Evolutionary conservation across 495 filamentous ascomycete genomes (phyloP).

Genomic region (Aspergillus asperescens): DNA sequence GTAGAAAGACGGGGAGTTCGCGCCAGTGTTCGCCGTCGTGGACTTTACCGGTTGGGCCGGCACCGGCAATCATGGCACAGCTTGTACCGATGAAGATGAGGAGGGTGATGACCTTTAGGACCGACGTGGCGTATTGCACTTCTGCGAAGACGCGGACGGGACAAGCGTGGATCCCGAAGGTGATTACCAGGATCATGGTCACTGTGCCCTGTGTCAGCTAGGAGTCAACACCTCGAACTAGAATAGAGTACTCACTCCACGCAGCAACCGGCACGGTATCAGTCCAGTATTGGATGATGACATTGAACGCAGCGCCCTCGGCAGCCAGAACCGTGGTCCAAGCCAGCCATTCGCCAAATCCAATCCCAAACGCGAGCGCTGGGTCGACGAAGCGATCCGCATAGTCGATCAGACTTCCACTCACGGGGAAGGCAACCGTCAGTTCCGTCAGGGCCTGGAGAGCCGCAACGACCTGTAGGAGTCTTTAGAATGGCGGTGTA

Average conservation of each 20-base stretch:
- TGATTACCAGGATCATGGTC: slow-evolving; percentile 24
- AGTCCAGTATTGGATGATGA: too few relatives aligned
- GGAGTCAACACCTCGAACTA: too few relatives aligned
- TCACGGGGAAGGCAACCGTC: slow-evolving; percentile 30
- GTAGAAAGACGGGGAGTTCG: slow-evolving; percentile 18
- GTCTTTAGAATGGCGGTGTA: too few relatives aligned
- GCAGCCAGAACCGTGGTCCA: too few relatives aligned
- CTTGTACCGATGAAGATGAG: slow-evolving; percentile 26
- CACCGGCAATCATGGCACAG: slow-evolving; percentile 25
- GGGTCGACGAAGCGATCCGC: slow-evolving; percentile 31
- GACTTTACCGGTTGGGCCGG: slow-evolving; percentile 24
- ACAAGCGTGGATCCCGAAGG: slow-evolving; percentile 20
- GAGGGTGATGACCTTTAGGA: slow-evolving; percentile 29
- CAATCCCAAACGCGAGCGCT: slow-evolving; percentile 28
- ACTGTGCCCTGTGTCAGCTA: too few relatives aligned
- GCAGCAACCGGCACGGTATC: too few relatives aligned
- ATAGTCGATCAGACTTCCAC: slow-evolving; percentile 31
- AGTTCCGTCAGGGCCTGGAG: slow-evolving; percentile 28
- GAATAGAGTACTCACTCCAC: too few relatives aligned
- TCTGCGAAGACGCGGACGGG: slow-evolving; percentile 26
- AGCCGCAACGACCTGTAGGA: too few relatives aligned
- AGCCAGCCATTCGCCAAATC: slow-evolving; percentile 26
- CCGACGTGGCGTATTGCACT: slow-evolving; percentile 29
- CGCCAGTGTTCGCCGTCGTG: slow-evolving; percentile 28
- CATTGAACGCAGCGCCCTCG: too few relatives aligned